Base-by-base conservation (phyloP, 2,329 filamentous ascomycete genomes). In the Anisogramma anomala region DNA sequence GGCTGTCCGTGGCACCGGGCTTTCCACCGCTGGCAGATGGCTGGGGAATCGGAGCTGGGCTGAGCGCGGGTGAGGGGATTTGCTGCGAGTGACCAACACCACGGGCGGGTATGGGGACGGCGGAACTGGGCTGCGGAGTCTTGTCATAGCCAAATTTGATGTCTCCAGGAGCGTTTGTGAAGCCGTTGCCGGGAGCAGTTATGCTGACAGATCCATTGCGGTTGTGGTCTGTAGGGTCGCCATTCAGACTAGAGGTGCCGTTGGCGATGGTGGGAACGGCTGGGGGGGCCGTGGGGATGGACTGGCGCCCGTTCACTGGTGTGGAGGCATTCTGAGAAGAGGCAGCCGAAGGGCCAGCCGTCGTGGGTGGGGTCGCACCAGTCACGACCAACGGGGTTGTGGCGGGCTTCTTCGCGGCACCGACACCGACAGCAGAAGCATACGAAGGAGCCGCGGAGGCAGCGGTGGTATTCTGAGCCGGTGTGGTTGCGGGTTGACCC, bases 151-250 rank as follows among this genome's bases (percentile, higher is more conserved):
- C 87, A 55, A 94, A 94, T 66, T 84, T 83, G 58, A 91, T 84
- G 51, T 69, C 71, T 3, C 41, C 38, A 10, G 41, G 34, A 19
- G 38, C 19, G 65, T 59, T 72, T 30, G 77, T 74, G 60, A 78
- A 84, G 57, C 79, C 79, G 52, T 73, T 76, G 52, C 82, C 84
- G 58, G 84, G 83, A 53, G 86, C 81, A 61, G 77, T 87, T 69
- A 95, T 94, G 55, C 88, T 94, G 55, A 94, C 82, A 14, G 89
- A 94, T 50, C 79, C 79, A 66, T 94, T 94, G 59, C 86, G 78
- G 58, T 71, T 74, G 67, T 96, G 88, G 53, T 86, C 80, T 52
- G 69, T 69, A 41, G 71, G 62, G 51, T 67, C 66, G 51, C 84
- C 84, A 74, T 93, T 91, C 53, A 76, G 63, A 55, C 71, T 71